phyloP scores from a whole-genome alignment of 2,329 filamentous ascomycete genomes.

The Pestalotiopsis sp. region DNA sequence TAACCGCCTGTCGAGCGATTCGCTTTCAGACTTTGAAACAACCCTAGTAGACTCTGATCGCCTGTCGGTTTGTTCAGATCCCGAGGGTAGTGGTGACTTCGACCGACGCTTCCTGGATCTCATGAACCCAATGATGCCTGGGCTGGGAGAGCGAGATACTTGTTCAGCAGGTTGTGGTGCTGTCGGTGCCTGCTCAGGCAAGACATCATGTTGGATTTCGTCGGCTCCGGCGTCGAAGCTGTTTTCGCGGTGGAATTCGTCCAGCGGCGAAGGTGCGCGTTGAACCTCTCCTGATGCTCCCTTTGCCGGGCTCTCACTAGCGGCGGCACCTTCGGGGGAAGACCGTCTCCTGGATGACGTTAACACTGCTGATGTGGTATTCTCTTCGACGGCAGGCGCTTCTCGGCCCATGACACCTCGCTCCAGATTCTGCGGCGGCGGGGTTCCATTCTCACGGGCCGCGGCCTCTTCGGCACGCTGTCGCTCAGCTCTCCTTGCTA shows the following conservation, averaged over 20 bases:
- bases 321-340: slow-evolving; percentile 37
- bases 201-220: slow-evolving; percentile 13
- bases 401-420: slow-evolving; percentile 64
- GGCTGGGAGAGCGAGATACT: slow-evolving; percentile 32
- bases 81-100: slow-evolving; percentile 48
- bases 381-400: slow-evolving; percentile 57
- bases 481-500: slow-evolving; percentile 69
- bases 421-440: slow-evolving; percentile 59
- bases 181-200: slow-evolving; percentile 16
- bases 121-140: slow-evolving; percentile 40
- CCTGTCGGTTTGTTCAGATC: slow-evolving; percentile 37
- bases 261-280: slow-evolving; percentile 36
- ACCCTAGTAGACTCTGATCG: slow-evolving; percentile 26
- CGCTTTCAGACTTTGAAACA: slow-evolving; percentile 44
- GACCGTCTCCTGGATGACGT: slow-evolving; percentile 59
- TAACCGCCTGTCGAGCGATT: slow-evolving; percentile 55
- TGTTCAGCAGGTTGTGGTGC: slow-evolving; percentile 17
- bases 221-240: slow-evolving; percentile 41
- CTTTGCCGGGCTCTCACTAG: slow-evolving; percentile 31
- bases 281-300: slow-evolving; percentile 18
- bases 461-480: slow-evolving; percentile 62
- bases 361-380: slow-evolving; percentile 55
- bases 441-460: slow-evolving; percentile 52
- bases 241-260: slow-evolving; percentile 53
- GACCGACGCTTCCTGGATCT: slow-evolving; percentile 51